Base-by-base conservation (phyloP, 331 rosid genomes). In the Pyracantha coccinea region DNA sequence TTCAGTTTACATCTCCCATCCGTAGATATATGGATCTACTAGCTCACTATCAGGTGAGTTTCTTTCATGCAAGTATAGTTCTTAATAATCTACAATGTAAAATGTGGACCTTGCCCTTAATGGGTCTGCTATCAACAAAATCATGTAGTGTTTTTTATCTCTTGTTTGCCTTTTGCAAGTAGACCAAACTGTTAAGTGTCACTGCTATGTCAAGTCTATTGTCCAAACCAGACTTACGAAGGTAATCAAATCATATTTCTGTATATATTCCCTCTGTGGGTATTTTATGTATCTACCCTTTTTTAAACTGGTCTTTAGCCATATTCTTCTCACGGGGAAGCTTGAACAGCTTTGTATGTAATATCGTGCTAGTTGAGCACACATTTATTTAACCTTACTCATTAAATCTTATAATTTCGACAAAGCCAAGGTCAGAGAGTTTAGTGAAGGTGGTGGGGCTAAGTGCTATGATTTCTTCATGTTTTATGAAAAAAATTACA, bases 1-100 rank as follows among this genome's bases (percentile, higher is more conserved):
- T 95, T 76, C 98, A 95, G 79, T 95, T 95, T 85, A 92, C 99
- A 68, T 95, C 97, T 81, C 99, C 98, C 75, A 95, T 95, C 78
- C 92, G 99, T 23, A 86, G 99, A 85, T 95, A 95, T 88, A 57
- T 92, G 87, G 97, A 95, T 86, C 96, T 95, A 78, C 91, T 95
- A 68, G 93, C 99, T 68, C 99, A 92, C 84, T 92, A 92, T 86
- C 99, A 95, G 91, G 99, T 86, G 54, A 54, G 77, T 59, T 64
- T 20, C 69, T 61, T 82, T 66, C 20, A 19, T 57, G 68, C 79
- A 67, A 80, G 24, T 11, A 35, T 57, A 21, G 8, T 69, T 66
- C 47, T 23, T 64, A 10, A 33, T 53, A 53, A 78, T 20, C 77
- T 33, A 21, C 13, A 13, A 47, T 55, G 19, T 16, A 0, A 7